Base-by-base conservation (phyloP, 441 rosid species). In the Capsella rubella region DNA sequence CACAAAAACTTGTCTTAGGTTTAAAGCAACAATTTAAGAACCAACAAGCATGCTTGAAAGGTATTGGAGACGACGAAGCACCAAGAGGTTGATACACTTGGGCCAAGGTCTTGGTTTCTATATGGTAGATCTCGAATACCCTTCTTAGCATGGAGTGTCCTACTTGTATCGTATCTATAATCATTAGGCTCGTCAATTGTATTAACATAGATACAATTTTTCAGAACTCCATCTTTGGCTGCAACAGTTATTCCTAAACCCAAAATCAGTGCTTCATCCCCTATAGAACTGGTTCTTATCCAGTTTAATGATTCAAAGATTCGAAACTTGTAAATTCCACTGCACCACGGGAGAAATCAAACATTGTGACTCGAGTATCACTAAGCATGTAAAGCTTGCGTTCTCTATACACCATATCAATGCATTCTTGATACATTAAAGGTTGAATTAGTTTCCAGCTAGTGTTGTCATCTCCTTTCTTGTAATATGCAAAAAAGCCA, bases 331-430 rank as follows among this genome's bases (percentile, higher is more conserved):
- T 54, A 63, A 40, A 46, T 63, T 63, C 28, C 27, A n/a, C n/a
- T 42, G 51, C 52, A 62, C 7, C 52, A 42, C 8, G 8, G 5
- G 0, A 14, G 51, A 42, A 42, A 42, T 42, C 7, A 42, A 43
- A 4, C 14, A 43, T 16, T 4, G 47, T 43, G 16, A 43, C 13
- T 14, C 8, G 47, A 43, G n/a, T 43, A 12, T 2, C 7, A 27
- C 37, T 4, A 43, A 43, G 67, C 43, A 46, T 42, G 29, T 64
- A 64, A 15, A 64, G 42, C 55, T 64, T 64, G 29, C 29, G 16
- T 46, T 64, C 29, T 46, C 9, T 46, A 16, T 1, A 64, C 42
- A 29, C 42, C 68, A 29, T 63, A 29, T 29, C n/a, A 6, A 16
- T 3, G 11, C 42, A 63, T 9, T 28, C 42, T 45, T 29, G 42